Evolutionary conservation across 2,329 filamentous ascomycete species (phyloP), one percentile per base, ranked within the genome.

Genomic region (Pyrenophora seminiperda): DNA sequence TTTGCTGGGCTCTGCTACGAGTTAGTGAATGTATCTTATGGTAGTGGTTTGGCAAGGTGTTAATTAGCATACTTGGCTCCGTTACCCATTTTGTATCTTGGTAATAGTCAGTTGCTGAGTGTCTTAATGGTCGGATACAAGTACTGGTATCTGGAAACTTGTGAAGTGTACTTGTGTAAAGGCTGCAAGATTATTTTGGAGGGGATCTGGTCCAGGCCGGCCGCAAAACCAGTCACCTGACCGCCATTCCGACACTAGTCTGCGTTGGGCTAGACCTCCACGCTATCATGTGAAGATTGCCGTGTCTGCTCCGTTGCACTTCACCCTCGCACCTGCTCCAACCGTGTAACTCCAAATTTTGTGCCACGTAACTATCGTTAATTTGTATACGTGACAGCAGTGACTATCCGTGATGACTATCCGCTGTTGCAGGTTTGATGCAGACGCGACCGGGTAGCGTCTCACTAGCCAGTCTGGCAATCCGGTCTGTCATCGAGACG

Each of bases 61-160:
- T 9, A 19, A 10, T 7, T 20, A 30, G n/a, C 65, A 41, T 69
- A 72, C 70, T 68, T 72, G 42, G 66, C 66, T 65, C 70, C 70
- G 68, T 73, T 73, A 52, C 70, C 70, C 70, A 73, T 72, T 19
- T 41, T 59, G 54, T 50, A 50, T 46, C 58, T 55, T 52, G 52
- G 53, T 51, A 42, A 47, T 45, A 27, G 54, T 60, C 54, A 62
- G 53, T 54, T 38, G 53, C 49, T 57, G 48, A 38, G 40, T 27
- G 47, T 50, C 44, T 48, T 50, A 42, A 37, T 43, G 45, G 10
- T 27, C 10, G 24, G 10, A 11, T 27, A 27, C 38, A 41, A 49
- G 47, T 51, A 31, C 47, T 37, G 11, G 17, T 39, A 42, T 53
- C 34, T 42, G 43, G 43, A 38, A 47, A 40, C 34, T 15, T 51